Percentiles rank a stretch among this genome's conserved stretches.
These are phyloP conservation scores for Chytriomyces hyalinus DNA, from an alignment of 192 early-diverging fungal species.

Conservation along the genomic window DNA sequence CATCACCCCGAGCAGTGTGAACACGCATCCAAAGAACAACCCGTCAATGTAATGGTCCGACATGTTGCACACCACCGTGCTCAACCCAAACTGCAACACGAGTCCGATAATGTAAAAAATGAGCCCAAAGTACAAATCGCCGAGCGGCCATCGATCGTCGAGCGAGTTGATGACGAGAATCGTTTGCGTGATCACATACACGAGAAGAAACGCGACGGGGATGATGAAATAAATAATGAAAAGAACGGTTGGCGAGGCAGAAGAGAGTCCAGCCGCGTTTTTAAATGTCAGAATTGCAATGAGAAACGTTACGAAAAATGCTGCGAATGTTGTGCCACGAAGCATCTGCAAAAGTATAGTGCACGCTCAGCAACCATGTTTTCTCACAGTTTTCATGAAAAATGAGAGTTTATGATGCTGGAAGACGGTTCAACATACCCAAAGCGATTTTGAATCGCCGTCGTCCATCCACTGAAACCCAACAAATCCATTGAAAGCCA, in stretches of 20 bases:
- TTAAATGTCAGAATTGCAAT: constrained; percentile 82
- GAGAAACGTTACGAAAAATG: constrained; percentile 75
- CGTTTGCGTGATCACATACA: constrained; percentile 85
- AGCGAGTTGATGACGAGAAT: constrained; percentile 86
- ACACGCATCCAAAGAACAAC: constrained; percentile 86
- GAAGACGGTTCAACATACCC: constrained; percentile 59
- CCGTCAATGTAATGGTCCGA: constrained; percentile 91
- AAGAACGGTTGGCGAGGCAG: constrained; percentile 67
- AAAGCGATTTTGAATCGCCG: constrained; percentile 84
- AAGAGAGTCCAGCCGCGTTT: constrained; percentile 59
- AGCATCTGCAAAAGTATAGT: constrained; percentile 58
- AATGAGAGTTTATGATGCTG: not conserved
- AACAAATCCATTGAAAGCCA: constrained; percentile 88
- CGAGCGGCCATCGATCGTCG: constrained; percentile 90
- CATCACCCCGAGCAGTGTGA: constrained; percentile 85
- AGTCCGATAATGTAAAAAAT: constrained; percentile 82
- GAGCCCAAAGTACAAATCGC: constrained; percentile 82
- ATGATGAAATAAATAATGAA: constrained; percentile 86
- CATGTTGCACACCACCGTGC: constrained; percentile 72
- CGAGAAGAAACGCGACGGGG: constrained; percentile 71
- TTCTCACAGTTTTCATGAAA: no score
- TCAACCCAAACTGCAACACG: constrained; percentile 76
- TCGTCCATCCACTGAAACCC: constrained; percentile 94
- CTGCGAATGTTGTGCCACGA: constrained; percentile 75
- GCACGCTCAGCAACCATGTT: no score